These are phyloP conservation scores for Trichoderma reesei DNA, from an alignment of 495 filamentous ascomycete species.

Conservation along the genomic window DNA sequence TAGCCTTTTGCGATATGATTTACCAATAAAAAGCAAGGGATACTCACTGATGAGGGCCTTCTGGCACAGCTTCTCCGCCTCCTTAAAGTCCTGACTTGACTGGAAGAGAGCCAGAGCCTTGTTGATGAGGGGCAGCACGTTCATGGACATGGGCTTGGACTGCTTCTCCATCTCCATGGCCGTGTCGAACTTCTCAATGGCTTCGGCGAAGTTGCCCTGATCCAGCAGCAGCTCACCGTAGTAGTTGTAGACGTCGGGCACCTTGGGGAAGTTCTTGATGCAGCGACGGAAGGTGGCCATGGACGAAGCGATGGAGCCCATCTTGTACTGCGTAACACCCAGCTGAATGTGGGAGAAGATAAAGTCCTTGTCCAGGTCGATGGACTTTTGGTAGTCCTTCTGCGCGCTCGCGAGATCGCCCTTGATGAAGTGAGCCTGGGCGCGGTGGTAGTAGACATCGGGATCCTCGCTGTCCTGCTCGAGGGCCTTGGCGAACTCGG, in stretches of 20 bases:
- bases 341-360: constrained; percentile 99
- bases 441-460: constrained; percentile 98
- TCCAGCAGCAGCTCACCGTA: constrained; percentile 97
- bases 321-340: constrained; percentile 99
- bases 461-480: constrained; percentile 80
- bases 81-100: constrained; percentile 91
- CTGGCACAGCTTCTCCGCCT: constrained; percentile 92
- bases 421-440: constrained; percentile 96
- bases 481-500: constrained; percentile 81
- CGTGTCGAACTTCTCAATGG: constrained; percentile 96
- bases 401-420: constrained; percentile 85
- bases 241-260: constrained; percentile 99
- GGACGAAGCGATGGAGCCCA: constrained; percentile 93
- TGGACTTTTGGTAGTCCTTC: constrained; percentile 98
- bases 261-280: constrained; percentile 95
- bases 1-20: background rate
- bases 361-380: constrained; percentile 88
- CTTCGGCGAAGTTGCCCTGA: constrained; percentile 89
- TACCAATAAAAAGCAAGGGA: background rate
- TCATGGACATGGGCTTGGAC: constrained; percentile 87
- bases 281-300: constrained; percentile 97
- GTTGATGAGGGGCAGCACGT: constrained; percentile 95
- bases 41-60: constrained; percentile 90
- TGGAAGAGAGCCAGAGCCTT: constrained; percentile 96
- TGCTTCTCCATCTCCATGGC: constrained; percentile 97